Base-by-base conservation (phyloP, 768 basidiomycete species). In the Leccinum uliginosum region DNA sequence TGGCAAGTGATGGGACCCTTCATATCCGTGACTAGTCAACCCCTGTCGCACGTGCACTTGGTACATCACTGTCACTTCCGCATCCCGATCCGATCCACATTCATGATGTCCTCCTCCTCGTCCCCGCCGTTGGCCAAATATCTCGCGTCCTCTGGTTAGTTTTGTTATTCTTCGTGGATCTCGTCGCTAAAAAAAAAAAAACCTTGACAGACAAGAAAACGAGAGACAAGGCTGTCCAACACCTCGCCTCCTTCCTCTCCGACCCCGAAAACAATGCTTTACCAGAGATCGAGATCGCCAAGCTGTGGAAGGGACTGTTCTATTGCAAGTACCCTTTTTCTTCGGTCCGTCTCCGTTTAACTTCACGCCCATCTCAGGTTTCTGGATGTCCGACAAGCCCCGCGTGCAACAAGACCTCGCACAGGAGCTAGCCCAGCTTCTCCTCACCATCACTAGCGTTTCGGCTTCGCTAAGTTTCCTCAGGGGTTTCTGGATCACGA, bases 341-440 rank as follows among this genome's bases (percentile, higher is more conserved):
- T 15, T 23, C 19, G 24, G 44, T 6, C 23, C 26, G 21, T 32
- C 3, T 26, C 47, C 30, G 4, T 17, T n/a, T 7, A 8, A 7
- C 48, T 35, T 61, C 56, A 64, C 7, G 14, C 35, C 27, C 40
- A 0, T 27, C 3, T 5, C 40, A 97, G 95, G 96, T 69, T 98
- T 94, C 74, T 99, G 96, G 95, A 98, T 98, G 94, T 98, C 95
- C 10, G 96, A 99, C 74, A 99, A 98, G 69, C 95, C 95, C 4
- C 80, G 95, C 9, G 90, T 98, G 8, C 96, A 98, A 69, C 96
- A 98, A 69, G 87, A 86, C 14, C 80, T 99, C 15, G 93, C 96
- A 0, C 77, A 80, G 15, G 91, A 94, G 63, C 74, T 99, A 38
- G 89, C 96, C 17, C 85, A 92, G 61, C 76, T 98, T 38, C 66